Percentiles rank a stretch among this genome's conserved stretches.
Conservation (phyloP, 495 filamentous ascomycete species). For the Chaetomium cochliodes region DNA sequence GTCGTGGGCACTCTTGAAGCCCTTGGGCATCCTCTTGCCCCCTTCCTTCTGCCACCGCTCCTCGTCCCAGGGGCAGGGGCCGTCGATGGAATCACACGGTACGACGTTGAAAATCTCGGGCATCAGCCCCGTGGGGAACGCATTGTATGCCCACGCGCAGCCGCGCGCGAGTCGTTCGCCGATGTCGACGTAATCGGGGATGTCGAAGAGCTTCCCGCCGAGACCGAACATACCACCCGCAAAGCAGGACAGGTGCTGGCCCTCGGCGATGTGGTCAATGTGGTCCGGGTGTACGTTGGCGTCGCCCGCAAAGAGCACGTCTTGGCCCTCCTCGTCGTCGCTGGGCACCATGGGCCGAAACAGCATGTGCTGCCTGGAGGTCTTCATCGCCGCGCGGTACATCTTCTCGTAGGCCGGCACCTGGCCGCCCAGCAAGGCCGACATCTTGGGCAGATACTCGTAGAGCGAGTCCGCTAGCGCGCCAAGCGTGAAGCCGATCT, state of each 20-base stretch:
- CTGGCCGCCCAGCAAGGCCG: conserved; percentile 44
- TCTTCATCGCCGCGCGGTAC: conserved; percentile 58
- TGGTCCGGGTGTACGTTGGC: conserved; percentile 23
- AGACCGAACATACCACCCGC: conserved; percentile 89
- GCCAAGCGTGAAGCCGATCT: conserved; percentile 64
- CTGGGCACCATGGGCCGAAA: conserved; percentile 60
- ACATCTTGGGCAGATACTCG: conserved; percentile 82
- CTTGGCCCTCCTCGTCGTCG: conserved; percentile 32
- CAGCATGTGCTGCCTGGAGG: conserved; percentile 62
- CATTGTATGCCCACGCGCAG: conserved; percentile 87
- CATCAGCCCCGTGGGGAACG: conserved; percentile 81
- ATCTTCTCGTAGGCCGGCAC: conserved; percentile 42
- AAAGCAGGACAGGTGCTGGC: conserved; percentile 66
- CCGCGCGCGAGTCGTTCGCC: conserved; percentile 79
- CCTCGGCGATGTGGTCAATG: conserved; percentile 33
- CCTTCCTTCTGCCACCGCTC: conserved; percentile 28
- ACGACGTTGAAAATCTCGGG: conserved; percentile 68
- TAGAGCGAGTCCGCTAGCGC: conserved; percentile 75
- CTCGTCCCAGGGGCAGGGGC: conserved; percentile 33
- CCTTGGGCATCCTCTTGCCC: conserved; percentile 36
- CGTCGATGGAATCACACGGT: conserved; percentile 39
- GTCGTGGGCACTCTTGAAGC: conserved; percentile 43
- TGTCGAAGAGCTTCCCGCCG: conserved; percentile 72
- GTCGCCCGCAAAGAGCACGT: conserved; percentile 64
- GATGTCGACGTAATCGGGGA: conserved; percentile 69